Conservation (phyloP, 139 green algal genomes). For the Yamagishiella unicocca region DNA sequence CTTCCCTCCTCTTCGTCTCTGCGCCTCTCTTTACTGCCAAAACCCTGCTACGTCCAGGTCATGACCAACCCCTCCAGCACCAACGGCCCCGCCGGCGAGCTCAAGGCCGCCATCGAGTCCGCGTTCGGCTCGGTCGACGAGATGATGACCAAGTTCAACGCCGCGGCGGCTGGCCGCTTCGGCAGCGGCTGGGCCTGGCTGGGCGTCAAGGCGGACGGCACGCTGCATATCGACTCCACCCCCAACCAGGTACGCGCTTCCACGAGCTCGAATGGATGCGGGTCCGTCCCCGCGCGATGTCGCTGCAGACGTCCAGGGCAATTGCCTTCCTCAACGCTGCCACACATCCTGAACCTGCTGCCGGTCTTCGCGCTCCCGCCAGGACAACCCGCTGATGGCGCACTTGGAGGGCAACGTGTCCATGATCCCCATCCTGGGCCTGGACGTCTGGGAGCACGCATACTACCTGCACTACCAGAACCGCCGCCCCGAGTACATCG, state of each 20-base stretch:
- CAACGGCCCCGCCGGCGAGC: slow-evolving; percentile 49
- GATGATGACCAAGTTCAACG: slow-evolving; percentile 89
- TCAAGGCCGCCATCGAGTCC: slow-evolving; percentile 76
- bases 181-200: slow-evolving; percentile 92
- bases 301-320: no score
- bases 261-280: no score
- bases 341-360: background rate
- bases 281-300: no score
- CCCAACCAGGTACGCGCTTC: slow-evolving; percentile 69
- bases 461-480: slow-evolving; percentile 90
- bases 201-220: slow-evolving; percentile 70
- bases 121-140: slow-evolving; percentile 80
- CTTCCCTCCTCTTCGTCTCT: no score
- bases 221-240: slow-evolving; percentile 80
- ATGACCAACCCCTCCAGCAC: slow-evolving; percentile 59
- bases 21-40: no score
- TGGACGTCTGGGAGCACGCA: slow-evolving; percentile 73
- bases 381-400: slow-evolving; percentile 80
- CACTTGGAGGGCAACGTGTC: slow-evolving; percentile 20
- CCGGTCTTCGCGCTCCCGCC: background rate
- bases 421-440: slow-evolving; percentile 76
- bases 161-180: slow-evolving; percentile 77
- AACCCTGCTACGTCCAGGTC: no score
- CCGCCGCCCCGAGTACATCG: slow-evolving; percentile 82
- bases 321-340: background rate